These are phyloP conservation scores for Akanthomyces muscarius DNA, from an alignment of 2,329 filamentous ascomycete genomes.

Conservation along the genomic window DNA sequence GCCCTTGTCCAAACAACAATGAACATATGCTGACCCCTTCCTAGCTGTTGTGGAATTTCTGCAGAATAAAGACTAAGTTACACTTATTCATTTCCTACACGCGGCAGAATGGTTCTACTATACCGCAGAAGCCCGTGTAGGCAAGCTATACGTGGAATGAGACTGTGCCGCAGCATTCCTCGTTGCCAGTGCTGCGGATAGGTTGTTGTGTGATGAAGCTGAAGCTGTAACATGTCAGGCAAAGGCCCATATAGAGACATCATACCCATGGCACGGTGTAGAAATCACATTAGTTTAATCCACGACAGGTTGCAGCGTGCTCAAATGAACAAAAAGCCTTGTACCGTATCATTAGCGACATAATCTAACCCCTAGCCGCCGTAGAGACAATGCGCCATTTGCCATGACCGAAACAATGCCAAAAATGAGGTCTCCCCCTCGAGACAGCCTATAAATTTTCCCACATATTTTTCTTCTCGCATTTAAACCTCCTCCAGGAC, in stretches of 20 bases:
- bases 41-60: conserved; percentile 63
- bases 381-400: conserved; percentile 43
- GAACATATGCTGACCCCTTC: conserved; percentile 7
- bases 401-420: conserved; percentile 41
- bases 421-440: conserved; percentile 22
- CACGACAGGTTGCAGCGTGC: not conserved
- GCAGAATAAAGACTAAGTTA: conserved; percentile 41
- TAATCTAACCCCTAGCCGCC: conserved; percentile 39
- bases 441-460: conserved; percentile 16
- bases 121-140: not conserved
- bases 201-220: not conserved
- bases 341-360: conserved; percentile 36
- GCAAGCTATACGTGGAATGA: not conserved
- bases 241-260: not conserved
- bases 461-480: conserved; percentile 18
- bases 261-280: not conserved
- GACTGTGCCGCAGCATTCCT: too few relatives aligned
- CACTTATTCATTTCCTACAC: not conserved
- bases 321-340: conserved; percentile 22
- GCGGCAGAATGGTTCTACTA: not conserved
- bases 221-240: not conserved
- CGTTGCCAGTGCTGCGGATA: not conserved
- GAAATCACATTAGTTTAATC: not conserved
- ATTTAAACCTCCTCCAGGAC: conserved; percentile 91
- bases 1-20: not conserved